These are phyloP conservation scores for Trametes villosa DNA, from an alignment of 768 basidiomycete species.

Conservation along the genomic window DNA sequence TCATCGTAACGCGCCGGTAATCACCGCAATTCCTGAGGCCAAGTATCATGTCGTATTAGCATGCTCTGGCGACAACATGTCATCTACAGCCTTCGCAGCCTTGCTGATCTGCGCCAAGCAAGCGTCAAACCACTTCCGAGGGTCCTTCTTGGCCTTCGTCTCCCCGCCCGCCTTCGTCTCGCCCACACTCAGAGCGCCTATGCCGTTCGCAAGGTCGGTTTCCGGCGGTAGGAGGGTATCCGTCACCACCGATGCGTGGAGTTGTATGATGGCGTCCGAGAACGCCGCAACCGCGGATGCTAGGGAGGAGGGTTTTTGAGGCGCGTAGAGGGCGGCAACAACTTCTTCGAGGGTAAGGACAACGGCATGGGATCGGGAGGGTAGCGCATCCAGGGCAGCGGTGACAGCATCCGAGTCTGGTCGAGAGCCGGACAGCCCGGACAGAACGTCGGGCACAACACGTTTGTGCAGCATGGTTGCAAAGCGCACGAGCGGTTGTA, in stretches of 20 bases:
- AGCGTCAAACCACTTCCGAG: constrained; percentile 62
- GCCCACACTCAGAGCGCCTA: constrained; percentile 28
- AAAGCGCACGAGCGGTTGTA: constrained; percentile 62
- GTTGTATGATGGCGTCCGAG: constrained; percentile 38
- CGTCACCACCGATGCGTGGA: constrained; percentile 38
- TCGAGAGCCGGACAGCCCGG: constrained; percentile 10
- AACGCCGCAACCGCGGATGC: constrained; percentile 44
- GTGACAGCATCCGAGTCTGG: constrained; percentile 28
- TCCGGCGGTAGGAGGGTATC: constrained; percentile 28
- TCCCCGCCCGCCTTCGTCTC: background rate
- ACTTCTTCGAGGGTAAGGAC: constrained; percentile 67
- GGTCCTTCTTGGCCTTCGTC: constrained; percentile 36
- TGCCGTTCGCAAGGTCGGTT: constrained; percentile 27
- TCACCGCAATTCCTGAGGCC: no score
- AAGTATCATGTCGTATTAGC: constrained; percentile 16
- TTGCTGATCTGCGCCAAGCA: constrained; percentile 68
- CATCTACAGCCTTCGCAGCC: constrained; percentile 25
- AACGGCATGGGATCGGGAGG: constrained; percentile 52
- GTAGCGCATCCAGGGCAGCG: constrained; percentile 53
- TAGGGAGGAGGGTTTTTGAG: constrained; percentile 56
- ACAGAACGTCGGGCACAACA: constrained; percentile 55
- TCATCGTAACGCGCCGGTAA: no score
- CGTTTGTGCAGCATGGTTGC: constrained; percentile 66
- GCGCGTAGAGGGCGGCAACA: constrained; percentile 65
- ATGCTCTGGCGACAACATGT: constrained; percentile 12